Conservation (phyloP, 805 yeast species). For the Clavispora carvajalis region DNA sequence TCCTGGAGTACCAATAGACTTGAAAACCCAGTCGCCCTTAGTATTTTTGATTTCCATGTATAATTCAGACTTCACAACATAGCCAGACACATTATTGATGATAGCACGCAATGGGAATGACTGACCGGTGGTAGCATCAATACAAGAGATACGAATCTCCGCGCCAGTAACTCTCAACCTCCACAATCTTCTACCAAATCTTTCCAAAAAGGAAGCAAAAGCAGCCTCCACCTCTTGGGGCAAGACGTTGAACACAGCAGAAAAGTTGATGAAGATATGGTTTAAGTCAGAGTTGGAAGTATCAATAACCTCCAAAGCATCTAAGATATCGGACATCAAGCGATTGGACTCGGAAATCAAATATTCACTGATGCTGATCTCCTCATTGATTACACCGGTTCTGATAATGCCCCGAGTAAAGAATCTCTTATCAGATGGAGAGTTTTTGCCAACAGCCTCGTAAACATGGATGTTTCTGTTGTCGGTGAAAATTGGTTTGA, state of each 20-base stretch:
- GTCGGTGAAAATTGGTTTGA: conserved; percentile 91
- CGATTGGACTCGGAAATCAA: conserved; percentile 95
- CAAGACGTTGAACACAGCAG: conserved; percentile 89
- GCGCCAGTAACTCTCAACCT: conserved; percentile 95
- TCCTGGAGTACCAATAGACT: conserved; percentile 91
- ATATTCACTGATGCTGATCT: conserved; percentile 87
- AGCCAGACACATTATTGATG: conserved; percentile 94
- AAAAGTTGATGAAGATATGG: conserved; percentile 94
- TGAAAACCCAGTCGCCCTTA: conserved; percentile 95
- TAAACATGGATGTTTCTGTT: conserved; percentile 97
- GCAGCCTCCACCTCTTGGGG: conserved; percentile 97
- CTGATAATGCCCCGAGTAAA: conserved; percentile 96
- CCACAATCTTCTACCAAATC: conserved; percentile 96
- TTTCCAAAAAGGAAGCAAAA: conserved; percentile 93
- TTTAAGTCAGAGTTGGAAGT: conserved; percentile 93
- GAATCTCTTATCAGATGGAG: conserved; percentile 89
- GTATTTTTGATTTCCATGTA: conserved; percentile 91
- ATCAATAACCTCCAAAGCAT: conserved; percentile 89
- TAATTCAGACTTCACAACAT: conserved; percentile 91
- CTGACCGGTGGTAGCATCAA: conserved; percentile 79
- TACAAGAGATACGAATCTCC: conserved; percentile 92
- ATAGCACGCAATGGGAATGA: conserved; percentile 96
- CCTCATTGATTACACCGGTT: conserved; percentile 92
- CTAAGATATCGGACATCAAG: conserved; percentile 92
- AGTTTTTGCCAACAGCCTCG: conserved; percentile 91